Percentiles rank a stretch among this genome's conserved stretches.
Conservation (phyloP, 257 asterid genomes). For the Jasminum sambac region DNA sequence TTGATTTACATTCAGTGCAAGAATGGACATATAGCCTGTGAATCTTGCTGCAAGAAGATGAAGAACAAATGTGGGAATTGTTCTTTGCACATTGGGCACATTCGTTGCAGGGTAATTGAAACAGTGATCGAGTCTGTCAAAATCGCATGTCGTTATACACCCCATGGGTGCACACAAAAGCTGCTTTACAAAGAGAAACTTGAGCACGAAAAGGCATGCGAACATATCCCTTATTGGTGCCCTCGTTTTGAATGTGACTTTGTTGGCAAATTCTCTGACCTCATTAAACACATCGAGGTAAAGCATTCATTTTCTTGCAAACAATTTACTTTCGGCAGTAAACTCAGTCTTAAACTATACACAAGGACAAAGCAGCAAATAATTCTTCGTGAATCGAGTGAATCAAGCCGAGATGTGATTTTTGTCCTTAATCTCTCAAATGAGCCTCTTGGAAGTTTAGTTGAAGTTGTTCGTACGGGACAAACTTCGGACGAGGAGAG, state of each 20-base stretch:
- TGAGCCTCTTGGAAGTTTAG: slow-evolving; percentile 37
- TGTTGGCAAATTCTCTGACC: slow-evolving; percentile 23
- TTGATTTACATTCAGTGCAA: slow-evolving; percentile 50
- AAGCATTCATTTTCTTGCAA: slow-evolving; percentile 31
- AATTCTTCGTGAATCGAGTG: slow-evolving; percentile 47
- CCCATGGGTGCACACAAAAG: slow-evolving; percentile 52
- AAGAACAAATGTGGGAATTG: slow-evolving; percentile 57
- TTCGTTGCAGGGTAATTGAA: slow-evolving; percentile 76
- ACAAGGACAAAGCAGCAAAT: slow-evolving; percentile 24
- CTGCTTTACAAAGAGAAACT: slow-evolving; percentile 40
- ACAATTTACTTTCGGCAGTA: slow-evolving; percentile 27
- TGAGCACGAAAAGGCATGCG: slow-evolving; percentile 56
- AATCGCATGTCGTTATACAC: slow-evolving; percentile 40
- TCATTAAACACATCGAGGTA: slow-evolving; percentile 44
- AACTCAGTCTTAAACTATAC: slow-evolving; percentile 29
- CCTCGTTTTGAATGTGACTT: slow-evolving; percentile 43
- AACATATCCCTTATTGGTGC: slow-evolving; percentile 49
- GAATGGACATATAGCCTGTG: slow-evolving; percentile 78
- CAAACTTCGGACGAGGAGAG: slow-evolving; percentile 30
- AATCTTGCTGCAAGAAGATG: slow-evolving; percentile 58
- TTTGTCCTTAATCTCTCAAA: slow-evolving; percentile 46
- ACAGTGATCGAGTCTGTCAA: slow-evolving; percentile 59
- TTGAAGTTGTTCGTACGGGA: slow-evolving; percentile 45
- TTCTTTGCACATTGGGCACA: slow-evolving; percentile 59
- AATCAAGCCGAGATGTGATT: slow-evolving; percentile 21